Percentiles rank a stretch among this genome's conserved stretches.
Evolutionary conservation across 495 filamentous ascomycete species (phyloP).

Genomic region (Daldinia vernicosa): DNA sequence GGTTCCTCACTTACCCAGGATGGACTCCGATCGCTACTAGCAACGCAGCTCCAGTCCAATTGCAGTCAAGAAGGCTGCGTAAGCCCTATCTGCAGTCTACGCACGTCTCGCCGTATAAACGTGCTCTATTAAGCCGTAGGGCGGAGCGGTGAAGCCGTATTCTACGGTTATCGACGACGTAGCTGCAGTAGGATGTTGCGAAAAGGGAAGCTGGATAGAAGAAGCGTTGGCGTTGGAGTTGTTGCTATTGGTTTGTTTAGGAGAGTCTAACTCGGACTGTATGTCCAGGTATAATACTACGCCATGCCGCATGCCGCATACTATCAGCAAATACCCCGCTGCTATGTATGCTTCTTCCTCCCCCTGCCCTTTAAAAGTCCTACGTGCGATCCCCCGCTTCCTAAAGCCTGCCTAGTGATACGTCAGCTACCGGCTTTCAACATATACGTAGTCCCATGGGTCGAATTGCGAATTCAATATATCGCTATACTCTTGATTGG

Average conservation of each 20-base stretch:
- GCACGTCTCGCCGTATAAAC: conserved; percentile 1
- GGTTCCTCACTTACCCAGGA: conserved; percentile 1
- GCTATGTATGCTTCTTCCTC: conserved; percentile 5
- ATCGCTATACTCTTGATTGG: conserved; percentile 30
- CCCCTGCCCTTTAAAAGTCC: conserved; percentile 10
- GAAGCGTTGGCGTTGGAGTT: neutral
- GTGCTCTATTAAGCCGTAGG: conserved; percentile 19
- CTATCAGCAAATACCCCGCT: conserved; percentile 19
- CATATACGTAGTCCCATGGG: conserved; percentile 14
- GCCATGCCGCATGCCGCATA: neutral
- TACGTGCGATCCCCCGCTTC: conserved; percentile 23
- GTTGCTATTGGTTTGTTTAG: conserved; percentile 20
- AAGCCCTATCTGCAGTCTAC: conserved; percentile 31
- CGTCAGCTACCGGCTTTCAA: conserved; percentile 19
- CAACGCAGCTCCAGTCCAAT: conserved; percentile 7
- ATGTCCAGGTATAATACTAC: conserved; percentile 10
- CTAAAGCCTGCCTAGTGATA: conserved; percentile 6
- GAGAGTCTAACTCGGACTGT: conserved; percentile 1
- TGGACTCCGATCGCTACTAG: conserved; percentile 19
- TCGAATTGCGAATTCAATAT: conserved; percentile 25
- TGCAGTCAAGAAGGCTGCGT: conserved; percentile 34
- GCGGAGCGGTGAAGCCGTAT: conserved; percentile 23
- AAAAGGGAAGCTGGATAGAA: conserved; percentile 37
- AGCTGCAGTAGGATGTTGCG: conserved; percentile 13
- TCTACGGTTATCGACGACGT: conserved; percentile 9